phyloP scores from a whole-genome alignment of 805 yeast genomes.

The Metschnikowia kunwiensis region DNA sequence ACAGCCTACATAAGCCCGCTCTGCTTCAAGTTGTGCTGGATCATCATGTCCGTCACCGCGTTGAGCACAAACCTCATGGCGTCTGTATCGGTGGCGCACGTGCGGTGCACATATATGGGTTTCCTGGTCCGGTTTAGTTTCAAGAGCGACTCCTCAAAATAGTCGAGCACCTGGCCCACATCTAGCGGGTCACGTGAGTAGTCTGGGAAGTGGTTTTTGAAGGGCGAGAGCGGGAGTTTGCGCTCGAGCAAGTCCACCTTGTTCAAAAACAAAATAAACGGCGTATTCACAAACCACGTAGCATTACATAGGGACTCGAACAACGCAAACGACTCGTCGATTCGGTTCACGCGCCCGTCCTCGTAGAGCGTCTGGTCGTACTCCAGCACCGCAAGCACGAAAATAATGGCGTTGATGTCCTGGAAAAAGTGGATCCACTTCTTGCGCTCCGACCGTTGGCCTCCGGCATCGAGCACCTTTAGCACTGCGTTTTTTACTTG shows the following conservation, averaged over 20 bases:
- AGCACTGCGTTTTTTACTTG: conserved; percentile 60
- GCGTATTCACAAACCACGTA: conserved; percentile 78
- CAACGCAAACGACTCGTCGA: conserved; percentile 83
- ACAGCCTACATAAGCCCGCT: conserved; percentile 61
- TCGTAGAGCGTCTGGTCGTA: conserved; percentile 91
- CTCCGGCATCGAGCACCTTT: conserved; percentile 92
- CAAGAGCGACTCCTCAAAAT: conserved; percentile 66
- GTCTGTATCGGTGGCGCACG: conserved; percentile 92
- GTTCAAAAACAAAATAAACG: conserved; percentile 85
- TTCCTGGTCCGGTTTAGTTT: conserved; percentile 61
- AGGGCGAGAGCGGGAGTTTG: conserved; percentile 64
- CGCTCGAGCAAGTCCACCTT: conserved; percentile 78
- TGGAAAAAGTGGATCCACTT: conserved; percentile 96
- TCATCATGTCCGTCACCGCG: conserved; percentile 89
- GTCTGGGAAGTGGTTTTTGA: conserved; percentile 73
- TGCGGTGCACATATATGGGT: conserved; percentile 86
- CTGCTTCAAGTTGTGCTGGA: conserved; percentile 74
- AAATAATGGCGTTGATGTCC: conserved; percentile 80
- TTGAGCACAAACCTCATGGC: conserved; percentile 87
- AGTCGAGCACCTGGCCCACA: conserved; percentile 63
- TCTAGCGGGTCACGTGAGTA: conserved; percentile 62
- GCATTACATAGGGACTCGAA: conserved; percentile 84
- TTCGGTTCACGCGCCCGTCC: conserved; percentile 82
- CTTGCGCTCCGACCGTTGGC: conserved; percentile 85
- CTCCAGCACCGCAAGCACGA: conserved; percentile 86